Percentiles rank a stretch among this genome's conserved stretches.
Evolutionary conservation across 805 yeast genomes (phyloP).

Genomic region (Ogataea parapolymorpha): DNA sequence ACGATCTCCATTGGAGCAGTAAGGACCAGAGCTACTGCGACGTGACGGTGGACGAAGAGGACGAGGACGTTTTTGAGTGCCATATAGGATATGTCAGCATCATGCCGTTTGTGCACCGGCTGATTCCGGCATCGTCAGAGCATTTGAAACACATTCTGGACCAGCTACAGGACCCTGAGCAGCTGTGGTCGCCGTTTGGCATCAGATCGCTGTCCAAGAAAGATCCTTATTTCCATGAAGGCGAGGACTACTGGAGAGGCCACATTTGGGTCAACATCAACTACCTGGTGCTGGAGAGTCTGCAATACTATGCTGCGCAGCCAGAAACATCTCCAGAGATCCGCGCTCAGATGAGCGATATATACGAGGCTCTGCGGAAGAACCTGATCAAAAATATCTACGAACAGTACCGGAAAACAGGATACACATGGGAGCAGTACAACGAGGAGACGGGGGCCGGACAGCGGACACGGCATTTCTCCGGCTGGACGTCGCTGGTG

Average conservation of each 20-base stretch:
- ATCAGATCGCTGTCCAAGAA: slow-evolving; percentile 72
- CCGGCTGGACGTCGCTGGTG: slow-evolving; percentile 91
- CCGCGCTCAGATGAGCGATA: slow-evolving; percentile 38
- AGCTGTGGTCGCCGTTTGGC: slow-evolving; percentile 77
- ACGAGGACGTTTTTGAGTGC: slow-evolving; percentile 64
- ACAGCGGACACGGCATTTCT: slow-evolving; percentile 80
- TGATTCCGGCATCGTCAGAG: slow-evolving; percentile 48
- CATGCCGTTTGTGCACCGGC: slow-evolving; percentile 76
- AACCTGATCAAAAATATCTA: slow-evolving; percentile 69
- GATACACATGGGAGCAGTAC: slow-evolving; percentile 90
- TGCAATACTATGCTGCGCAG: slow-evolving; percentile 50
- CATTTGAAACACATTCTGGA: slow-evolving; percentile 52
- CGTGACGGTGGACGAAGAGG: slow-evolving; percentile 72
- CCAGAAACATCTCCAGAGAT: slow-evolving; percentile 33
- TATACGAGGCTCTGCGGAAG: slow-evolving; percentile 57
- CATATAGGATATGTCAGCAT: slow-evolving; percentile 85
- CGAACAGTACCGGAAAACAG: slow-evolving; percentile 68
- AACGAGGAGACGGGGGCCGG: slow-evolving; percentile 72
- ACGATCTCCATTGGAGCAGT: slow-evolving; percentile 77
- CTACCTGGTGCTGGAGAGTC: slow-evolving; percentile 71
- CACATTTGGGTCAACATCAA: slow-evolving; percentile 92
- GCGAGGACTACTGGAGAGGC: slow-evolving; percentile 94
- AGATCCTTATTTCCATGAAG: slow-evolving; percentile 65
- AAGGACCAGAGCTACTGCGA: slow-evolving; percentile 74
- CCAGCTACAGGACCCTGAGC: slow-evolving; percentile 62